Conservation (phyloP, 116 monocot species). For the Posidonia oceanica region DNA sequence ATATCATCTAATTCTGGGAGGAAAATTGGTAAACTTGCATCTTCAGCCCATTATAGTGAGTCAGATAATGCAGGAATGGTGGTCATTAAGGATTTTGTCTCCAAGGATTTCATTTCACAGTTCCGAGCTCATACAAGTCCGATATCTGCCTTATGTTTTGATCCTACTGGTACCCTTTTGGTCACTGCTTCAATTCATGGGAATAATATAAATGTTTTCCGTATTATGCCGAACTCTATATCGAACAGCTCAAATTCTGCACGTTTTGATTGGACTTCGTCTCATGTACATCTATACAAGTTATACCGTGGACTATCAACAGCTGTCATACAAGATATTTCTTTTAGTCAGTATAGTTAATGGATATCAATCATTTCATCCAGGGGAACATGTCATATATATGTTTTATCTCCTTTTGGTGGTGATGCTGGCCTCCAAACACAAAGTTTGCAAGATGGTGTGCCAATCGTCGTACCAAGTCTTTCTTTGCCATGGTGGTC, state of each 20-base stretch:
- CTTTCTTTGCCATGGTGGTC: slow-evolving; percentile 91
- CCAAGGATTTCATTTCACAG: slow-evolving; percentile 79
- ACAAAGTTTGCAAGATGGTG: slow-evolving; percentile 42
- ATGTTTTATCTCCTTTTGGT: slow-evolving; percentile 84
- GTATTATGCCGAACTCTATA: slow-evolving; percentile 60
- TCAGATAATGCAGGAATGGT: slow-evolving; percentile 95
- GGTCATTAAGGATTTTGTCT: slow-evolving; percentile 83
- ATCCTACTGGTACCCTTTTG: slow-evolving; percentile 87
- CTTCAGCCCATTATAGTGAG: slow-evolving; percentile 48
- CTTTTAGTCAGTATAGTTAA: slow-evolving; percentile 87
- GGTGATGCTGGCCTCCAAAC: slow-evolving; percentile 73
- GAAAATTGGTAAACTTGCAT: slow-evolving; percentile 45
- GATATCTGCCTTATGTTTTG: slow-evolving; percentile 96
- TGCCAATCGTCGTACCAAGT: slow-evolving; percentile 37
- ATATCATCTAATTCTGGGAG: slow-evolving; percentile 52
- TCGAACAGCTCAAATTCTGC: slow-evolving; percentile 38
- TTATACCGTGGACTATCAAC: slow-evolving; percentile 91
- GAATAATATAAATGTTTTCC: slow-evolving; percentile 89
- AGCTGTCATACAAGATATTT: slow-evolving; percentile 91
- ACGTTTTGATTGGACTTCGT: slow-evolving; percentile 71
- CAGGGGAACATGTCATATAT: slow-evolving; percentile 85
- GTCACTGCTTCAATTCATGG: slow-evolving; percentile 95
- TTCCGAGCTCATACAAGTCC: slow-evolving; percentile 93
- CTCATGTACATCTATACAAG: slow-evolving; percentile 95
- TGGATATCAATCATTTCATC: slow-evolving; percentile 93